phyloP scores from a whole-genome alignment of 2,329 filamentous ascomycete genomes.

The Ascocoryne sarcoides region DNA sequence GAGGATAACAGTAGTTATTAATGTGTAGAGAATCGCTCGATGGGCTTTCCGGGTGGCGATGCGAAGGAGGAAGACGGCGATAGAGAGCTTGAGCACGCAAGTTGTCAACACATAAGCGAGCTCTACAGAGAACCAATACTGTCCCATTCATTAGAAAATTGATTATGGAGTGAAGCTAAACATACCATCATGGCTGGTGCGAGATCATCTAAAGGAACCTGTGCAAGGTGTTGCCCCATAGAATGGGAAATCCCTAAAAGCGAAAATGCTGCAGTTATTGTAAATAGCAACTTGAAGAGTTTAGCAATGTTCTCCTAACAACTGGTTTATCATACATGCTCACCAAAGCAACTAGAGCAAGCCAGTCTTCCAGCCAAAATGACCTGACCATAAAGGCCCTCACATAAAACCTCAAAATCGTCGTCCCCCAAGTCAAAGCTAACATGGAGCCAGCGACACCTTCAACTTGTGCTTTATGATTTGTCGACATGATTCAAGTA shows the following conservation, averaged over 20 bases:
- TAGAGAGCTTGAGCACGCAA: constrained; percentile 33
- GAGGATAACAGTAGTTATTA: constrained; percentile 28
- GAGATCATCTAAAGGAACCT: constrained; percentile 3
- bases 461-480: constrained; percentile 8
- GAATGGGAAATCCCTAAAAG: constrained; percentile 6
- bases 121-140: constrained; percentile 14
- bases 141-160: background rate
- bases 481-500: constrained; percentile 4
- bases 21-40: constrained; percentile 30
- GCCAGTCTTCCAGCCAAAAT: constrained; percentile 37
- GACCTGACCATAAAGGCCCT: constrained; percentile 35
- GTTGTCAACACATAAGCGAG: constrained; percentile 34
- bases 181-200: constrained; percentile 8
- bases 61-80: constrained; percentile 34
- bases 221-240: constrained; percentile 6
- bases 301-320: background rate
- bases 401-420: constrained; percentile 36
- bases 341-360: constrained; percentile 39
- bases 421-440: constrained; percentile 28
- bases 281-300: constrained; percentile 3
- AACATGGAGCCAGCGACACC: constrained; percentile 24
- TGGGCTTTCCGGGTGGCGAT: constrained; percentile 31
- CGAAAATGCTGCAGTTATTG: constrained; percentile 2
- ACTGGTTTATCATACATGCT: background rate
- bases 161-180: background rate